These are phyloP conservation scores for Boletus calvinii DNA, from an alignment of 1,284 basidiomycete species.

Conservation along the genomic window DNA sequence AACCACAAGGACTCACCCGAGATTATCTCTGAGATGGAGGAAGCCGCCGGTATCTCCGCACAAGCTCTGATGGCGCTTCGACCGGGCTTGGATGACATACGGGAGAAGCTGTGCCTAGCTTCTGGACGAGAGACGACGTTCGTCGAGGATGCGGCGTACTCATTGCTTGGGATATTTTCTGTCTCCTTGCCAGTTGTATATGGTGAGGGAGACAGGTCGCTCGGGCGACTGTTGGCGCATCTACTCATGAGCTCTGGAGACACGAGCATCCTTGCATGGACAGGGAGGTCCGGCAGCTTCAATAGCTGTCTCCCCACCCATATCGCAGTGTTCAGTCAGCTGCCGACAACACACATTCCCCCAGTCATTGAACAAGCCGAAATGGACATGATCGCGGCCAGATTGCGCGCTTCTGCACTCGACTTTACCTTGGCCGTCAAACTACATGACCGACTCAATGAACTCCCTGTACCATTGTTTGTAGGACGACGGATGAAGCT, in stretches of 20 bases:
- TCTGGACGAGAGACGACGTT: neutral
- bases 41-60: neutral
- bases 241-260: neutral
- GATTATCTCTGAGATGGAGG: slow-evolving; percentile 4
- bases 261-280: slow-evolving; percentile 1
- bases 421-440: neutral
- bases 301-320: neutral
- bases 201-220: neutral
- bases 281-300: neutral
- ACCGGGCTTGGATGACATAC: neutral
- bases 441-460: slow-evolving; percentile 2
- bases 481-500: neutral
- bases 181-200: neutral
- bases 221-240: neutral
- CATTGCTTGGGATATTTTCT: neutral
- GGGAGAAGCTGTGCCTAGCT: neutral
- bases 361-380: neutral
- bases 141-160: neutral
- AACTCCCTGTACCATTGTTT: neutral
- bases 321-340: neutral
- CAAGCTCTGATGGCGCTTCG: neutral
- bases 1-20: slow-evolving; percentile 3
- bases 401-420: neutral
- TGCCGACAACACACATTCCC: neutral
- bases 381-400: neutral